Percentiles rank a stretch among this genome's conserved stretches.
phyloP scores from a whole-genome alignment of 345 rosid genomes.

The Trapa bicornis region DNA sequence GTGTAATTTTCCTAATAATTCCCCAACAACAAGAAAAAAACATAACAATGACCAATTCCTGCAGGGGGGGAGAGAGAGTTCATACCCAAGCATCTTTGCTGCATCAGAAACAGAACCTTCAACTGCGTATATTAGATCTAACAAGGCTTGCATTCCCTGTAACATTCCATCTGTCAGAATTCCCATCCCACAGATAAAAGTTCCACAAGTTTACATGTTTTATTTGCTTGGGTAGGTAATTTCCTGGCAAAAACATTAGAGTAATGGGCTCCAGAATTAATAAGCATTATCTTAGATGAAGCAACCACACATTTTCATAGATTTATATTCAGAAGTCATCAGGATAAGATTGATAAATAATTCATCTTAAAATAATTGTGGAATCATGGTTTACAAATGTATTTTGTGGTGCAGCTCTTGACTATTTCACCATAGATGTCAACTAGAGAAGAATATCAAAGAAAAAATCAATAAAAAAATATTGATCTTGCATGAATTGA shows the following conservation, averaged over 20 bases:
- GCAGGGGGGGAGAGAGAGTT: not conserved
- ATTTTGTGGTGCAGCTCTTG: not conserved
- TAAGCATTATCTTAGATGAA: not conserved
- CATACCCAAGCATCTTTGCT: conserved; percentile 60
- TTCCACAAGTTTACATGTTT: not conserved
- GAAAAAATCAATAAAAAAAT: not conserved
- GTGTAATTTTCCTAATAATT: not conserved
- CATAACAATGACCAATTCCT: no score
- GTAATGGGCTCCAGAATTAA: not conserved
- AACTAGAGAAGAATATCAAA: not conserved
- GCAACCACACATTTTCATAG: not conserved
- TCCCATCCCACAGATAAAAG: not conserved
- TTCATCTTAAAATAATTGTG: not conserved
- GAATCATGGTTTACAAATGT: not conserved
- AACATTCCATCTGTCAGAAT: not conserved
- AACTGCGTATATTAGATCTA: conserved; percentile 60
- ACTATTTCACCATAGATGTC: not conserved
- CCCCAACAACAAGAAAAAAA: no score
- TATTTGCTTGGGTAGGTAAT: not conserved
- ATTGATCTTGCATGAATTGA: not conserved
- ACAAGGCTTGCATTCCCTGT: conserved; percentile 88
- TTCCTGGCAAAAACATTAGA: not conserved
- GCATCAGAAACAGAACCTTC: conserved; percentile 80
- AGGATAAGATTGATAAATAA: not conserved
- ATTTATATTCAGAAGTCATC: not conserved